phyloP scores from a whole-genome alignment of 768 basidiomycete genomes.

The Calocybe indica region DNA sequence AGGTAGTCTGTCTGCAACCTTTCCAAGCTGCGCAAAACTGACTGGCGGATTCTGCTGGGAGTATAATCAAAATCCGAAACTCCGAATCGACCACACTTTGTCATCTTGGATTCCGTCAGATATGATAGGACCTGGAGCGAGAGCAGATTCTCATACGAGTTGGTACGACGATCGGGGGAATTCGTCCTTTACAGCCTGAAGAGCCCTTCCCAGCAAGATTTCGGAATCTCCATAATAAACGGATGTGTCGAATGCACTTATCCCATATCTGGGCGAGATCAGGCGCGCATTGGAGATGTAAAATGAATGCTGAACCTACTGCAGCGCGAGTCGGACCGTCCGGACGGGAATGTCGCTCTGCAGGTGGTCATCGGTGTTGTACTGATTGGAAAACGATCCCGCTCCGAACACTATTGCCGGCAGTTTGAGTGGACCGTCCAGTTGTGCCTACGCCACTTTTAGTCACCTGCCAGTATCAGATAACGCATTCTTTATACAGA shows the following conservation, averaged over 20 bases:
- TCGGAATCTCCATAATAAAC: conserved; percentile 80
- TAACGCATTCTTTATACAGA: conserved; percentile 16
- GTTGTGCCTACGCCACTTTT: conserved; percentile 16
- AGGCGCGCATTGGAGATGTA: conserved; percentile 5
- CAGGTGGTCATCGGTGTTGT: conserved; percentile 58
- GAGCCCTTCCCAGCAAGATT: conserved; percentile 62
- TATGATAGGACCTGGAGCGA: neutral
- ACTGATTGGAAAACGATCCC: conserved; percentile 60
- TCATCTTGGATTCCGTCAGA: conserved; percentile 45
- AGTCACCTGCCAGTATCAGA: neutral
- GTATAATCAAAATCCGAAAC: conserved; percentile 66
- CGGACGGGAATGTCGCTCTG: conserved; percentile 52
- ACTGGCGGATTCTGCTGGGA: conserved; percentile 56
- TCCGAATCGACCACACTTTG: conserved; percentile 83
- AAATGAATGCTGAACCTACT: conserved; percentile 36
- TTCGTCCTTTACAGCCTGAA: conserved; percentile 52
- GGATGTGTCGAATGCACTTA: conserved; percentile 77
- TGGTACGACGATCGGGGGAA: conserved; percentile 78
- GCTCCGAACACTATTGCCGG: conserved; percentile 64
- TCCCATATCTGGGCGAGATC: conserved; percentile 56
- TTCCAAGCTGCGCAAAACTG: conserved; percentile 58
- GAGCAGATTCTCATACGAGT: conserved; percentile 38
- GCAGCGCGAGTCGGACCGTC: conserved; percentile 67
- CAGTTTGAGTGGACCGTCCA: conserved; percentile 29
- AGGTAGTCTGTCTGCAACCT: conserved; percentile 74